Conservation (phyloP, 2,329 filamentous ascomycete species). For the Fusarium albosuccineum region DNA sequence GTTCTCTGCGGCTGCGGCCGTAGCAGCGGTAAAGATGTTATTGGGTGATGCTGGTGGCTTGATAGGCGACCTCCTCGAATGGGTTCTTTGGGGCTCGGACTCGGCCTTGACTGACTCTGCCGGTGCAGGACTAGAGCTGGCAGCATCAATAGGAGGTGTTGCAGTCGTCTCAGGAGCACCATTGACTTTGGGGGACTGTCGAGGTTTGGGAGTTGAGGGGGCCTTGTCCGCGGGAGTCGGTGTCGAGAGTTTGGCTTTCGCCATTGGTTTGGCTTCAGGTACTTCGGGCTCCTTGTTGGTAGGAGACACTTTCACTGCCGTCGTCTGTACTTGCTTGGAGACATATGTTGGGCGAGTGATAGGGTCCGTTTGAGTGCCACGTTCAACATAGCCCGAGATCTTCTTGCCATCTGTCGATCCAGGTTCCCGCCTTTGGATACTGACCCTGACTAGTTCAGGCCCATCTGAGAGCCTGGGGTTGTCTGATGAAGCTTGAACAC, state of each 20-base stretch:
- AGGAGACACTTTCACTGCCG: background rate
- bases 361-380: conserved; percentile 19
- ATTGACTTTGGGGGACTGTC: background rate
- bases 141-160: background rate
- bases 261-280: background rate
- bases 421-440: background rate
- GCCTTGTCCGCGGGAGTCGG: conserved; percentile 1
- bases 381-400: background rate
- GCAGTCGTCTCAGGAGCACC: background rate
- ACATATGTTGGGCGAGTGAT: no score
- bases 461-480: background rate
- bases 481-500: background rate
- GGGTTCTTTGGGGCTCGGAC: no score
- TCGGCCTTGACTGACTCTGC: no score
- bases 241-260: background rate
- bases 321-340: background rate
- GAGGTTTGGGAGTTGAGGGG: background rate
- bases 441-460: background rate
- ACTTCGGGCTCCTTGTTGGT: background rate
- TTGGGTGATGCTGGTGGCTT: no score
- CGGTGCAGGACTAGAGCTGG: no score
- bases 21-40: no score
- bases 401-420: background rate
- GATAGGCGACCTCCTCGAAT: no score
- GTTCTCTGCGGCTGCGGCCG: no score